Base-by-base conservation (phyloP, 2,329 filamentous ascomycete species). In the Monilinia fructicola region DNA sequence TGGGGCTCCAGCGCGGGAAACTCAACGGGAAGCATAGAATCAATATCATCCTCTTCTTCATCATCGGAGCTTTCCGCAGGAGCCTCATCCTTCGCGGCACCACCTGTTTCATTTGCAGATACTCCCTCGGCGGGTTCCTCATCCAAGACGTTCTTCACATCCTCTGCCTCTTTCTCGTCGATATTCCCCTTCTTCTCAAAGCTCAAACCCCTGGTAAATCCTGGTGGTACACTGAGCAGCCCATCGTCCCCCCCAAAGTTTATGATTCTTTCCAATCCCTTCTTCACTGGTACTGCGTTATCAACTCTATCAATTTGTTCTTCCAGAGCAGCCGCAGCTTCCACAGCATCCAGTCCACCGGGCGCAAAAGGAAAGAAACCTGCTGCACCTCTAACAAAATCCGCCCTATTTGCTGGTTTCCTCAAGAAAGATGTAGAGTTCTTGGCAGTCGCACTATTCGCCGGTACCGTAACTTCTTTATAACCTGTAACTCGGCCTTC, bases 361-460 rank as follows among this genome's bases (percentile, higher is more conserved):
- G 94, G 94, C 0, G 93, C 90, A 78, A 98, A 97, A 0, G 94
- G 94, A 68, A 97, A 96, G 80, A 96, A 97, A 0, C 94, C 94
- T 10, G 93, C 92, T 46, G 91, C 93, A 18, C 95, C 95, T 69
- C 94, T 86, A 16, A 98, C 93, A 78, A 98, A 97, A 60, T 98
- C 93, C 40, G 91, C 92, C 69, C 91, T 86, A 67, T 87, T 89
- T 18, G 92, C 94, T 4, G 94, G 94, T 75, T 96, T 96, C 55
- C 95, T 86, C 21, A 91, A 81, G 52, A 97, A 82, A 6, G 93
- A 97, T 0, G 93, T 98, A 3, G 93, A 97, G 75, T 96, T 97
- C 79, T 97, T 99, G 58, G 93, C 94, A 21, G 91, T 97, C 21
- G 91, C 92, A 73, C 90, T 96, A 74, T 88, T 91, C 44, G 92